These are phyloP conservation scores for Penicillium sp. DNA, from an alignment of 2,329 filamentous ascomycete genomes.

Conservation along the genomic window DNA sequence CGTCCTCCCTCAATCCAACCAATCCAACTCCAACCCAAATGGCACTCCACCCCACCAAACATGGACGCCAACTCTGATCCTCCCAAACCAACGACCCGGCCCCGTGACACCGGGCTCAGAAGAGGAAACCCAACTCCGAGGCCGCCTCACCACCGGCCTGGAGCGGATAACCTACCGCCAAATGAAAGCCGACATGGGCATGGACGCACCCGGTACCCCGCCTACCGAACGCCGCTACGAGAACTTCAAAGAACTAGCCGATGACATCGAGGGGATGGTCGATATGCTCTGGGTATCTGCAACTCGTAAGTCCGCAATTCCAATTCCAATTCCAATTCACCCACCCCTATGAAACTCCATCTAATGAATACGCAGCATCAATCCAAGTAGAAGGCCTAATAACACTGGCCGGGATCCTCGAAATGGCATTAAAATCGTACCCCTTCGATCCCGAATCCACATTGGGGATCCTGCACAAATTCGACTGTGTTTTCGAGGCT, in stretches of 20 bases:
- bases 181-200: slow-evolving; percentile 41
- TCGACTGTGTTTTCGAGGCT: slow-evolving; percentile 80
- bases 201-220: slow-evolving; percentile 27
- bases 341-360: background rate
- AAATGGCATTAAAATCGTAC: slow-evolving; percentile 71
- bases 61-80: slow-evolving; percentile 32
- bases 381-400: slow-evolving; percentile 83
- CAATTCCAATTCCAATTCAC: background rate
- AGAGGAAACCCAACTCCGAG: slow-evolving; percentile 50
- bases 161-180: slow-evolving; percentile 21
- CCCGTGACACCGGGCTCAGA: slow-evolving; percentile 56
- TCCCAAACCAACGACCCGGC: slow-evolving; percentile 52
- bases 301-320: slow-evolving; percentile 63
- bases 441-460: slow-evolving; percentile 65
- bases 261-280: slow-evolving; percentile 70
- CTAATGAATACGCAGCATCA: slow-evolving; percentile 52
- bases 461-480: slow-evolving; percentile 69
- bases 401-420: slow-evolving; percentile 70
- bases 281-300: slow-evolving; percentile 84
- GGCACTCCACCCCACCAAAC: background rate
- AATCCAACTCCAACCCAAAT: background rate
- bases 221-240: slow-evolving; percentile 52
- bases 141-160: slow-evolving; percentile 15
- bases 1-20: slow-evolving; percentile 10
- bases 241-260: slow-evolving; percentile 67